phyloP scores from a whole-genome alignment of 805 yeast species.

The Sugiyamaella americana region DNA sequence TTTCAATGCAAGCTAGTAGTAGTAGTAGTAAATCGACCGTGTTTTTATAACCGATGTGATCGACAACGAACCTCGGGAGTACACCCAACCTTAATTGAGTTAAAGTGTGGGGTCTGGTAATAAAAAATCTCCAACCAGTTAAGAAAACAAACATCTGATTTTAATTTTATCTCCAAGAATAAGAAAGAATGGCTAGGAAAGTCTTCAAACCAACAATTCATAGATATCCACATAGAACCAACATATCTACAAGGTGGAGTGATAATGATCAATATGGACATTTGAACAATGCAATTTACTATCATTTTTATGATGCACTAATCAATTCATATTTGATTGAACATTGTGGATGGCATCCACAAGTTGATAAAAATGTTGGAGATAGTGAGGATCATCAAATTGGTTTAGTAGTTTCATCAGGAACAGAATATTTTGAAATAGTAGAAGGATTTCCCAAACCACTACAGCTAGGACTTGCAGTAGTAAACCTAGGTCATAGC shows the following conservation, averaged over 20 bases:
- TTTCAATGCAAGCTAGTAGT: too few relatives aligned
- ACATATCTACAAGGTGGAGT: conserved; percentile 23
- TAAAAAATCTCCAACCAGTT: background rate
- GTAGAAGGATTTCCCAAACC: conserved; percentile 28
- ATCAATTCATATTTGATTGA: conserved; percentile 22
- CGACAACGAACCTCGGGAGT: too few relatives aligned
- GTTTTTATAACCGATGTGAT: background rate
- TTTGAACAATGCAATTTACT: conserved; percentile 27
- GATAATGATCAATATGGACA: conserved; percentile 29
- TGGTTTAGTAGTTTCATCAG: conserved; percentile 26
- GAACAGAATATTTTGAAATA: conserved; percentile 24
- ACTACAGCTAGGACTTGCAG: conserved; percentile 24
- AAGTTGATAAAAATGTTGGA: conserved; percentile 7
- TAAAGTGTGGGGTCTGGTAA: background rate
- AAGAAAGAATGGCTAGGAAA: background rate
- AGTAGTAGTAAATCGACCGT: background rate
- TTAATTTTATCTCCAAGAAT: background rate
- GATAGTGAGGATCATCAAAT: conserved; percentile 13
- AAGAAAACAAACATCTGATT: background rate
- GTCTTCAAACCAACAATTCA: conserved; percentile 13
- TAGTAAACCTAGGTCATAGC: conserved; percentile 23
- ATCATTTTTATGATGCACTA: conserved; percentile 20
- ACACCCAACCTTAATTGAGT: background rate
- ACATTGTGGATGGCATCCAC: conserved; percentile 19
- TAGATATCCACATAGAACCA: conserved; percentile 17